phyloP scores from a whole-genome alignment of 1,284 basidiomycete species.

The Ustilago bromivora region DNA sequence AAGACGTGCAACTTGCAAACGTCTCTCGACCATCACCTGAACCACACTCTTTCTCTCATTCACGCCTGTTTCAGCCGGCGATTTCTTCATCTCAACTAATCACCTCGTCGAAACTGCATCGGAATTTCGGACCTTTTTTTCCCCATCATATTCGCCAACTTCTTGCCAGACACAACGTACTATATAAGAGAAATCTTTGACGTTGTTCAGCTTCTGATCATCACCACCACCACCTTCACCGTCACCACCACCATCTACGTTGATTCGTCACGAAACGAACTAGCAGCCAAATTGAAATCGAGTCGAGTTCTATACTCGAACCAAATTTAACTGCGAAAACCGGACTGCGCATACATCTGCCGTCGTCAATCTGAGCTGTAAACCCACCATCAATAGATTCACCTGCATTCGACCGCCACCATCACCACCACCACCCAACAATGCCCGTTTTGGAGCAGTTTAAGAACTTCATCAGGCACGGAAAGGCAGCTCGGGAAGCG shows the following conservation, averaged over 20 bases:
- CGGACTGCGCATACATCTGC: not conserved
- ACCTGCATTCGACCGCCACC: not conserved
- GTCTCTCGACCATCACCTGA: not conserved
- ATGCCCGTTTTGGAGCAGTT: slow-evolving; percentile 62
- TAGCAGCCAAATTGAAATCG: not conserved
- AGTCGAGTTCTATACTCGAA: not conserved
- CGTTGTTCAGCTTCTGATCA: not conserved
- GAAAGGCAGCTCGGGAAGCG: slow-evolving; percentile 54
- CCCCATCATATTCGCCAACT: not conserved
- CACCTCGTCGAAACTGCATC: not conserved
- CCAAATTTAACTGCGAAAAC: not conserved
- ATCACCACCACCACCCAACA: slow-evolving; percentile 16
- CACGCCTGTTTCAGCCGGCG: not conserved
- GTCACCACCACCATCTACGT: not conserved
- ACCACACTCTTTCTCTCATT: not conserved
- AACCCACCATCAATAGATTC: not conserved
- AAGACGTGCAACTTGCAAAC: not conserved
- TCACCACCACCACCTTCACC: not conserved
- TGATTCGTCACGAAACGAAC: not conserved
- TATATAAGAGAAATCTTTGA: not conserved
- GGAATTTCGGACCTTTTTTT: slow-evolving; percentile 1
- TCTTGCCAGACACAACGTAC: not conserved
- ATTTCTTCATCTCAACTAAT: not conserved
- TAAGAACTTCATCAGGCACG: slow-evolving; percentile 66
- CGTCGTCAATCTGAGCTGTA: not conserved